Conservation (phyloP, 306 rosid species). For the Cajanus cajan region DNA sequence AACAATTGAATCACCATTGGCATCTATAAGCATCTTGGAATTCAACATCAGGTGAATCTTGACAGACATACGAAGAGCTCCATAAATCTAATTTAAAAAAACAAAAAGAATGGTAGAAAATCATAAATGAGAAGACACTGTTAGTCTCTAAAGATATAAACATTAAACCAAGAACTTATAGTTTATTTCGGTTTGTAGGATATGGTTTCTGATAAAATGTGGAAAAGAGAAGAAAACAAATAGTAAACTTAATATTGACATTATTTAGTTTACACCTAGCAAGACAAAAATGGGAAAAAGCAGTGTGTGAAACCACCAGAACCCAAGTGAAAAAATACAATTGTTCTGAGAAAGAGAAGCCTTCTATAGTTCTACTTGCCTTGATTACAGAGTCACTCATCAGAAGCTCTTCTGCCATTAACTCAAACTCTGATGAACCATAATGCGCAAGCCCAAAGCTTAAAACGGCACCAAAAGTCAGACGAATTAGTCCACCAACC, state of each 20-base stretch:
- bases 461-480: conserved; percentile 67
- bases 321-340: background rate
- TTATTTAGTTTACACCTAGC: conserved; percentile 9
- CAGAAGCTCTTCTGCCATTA: conserved; percentile 98
- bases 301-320: background rate
- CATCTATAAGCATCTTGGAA: conserved; percentile 86
- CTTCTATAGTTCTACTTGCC: conserved; percentile 52
- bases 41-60: conserved; percentile 91
- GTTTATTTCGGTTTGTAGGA: conserved; percentile 15
- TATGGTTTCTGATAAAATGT: conserved; percentile 14
- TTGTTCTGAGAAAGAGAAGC: background rate
- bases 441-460: conserved; percentile 94
- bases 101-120: background rate
- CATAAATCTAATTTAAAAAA: conserved; percentile 64
- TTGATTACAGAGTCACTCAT: conserved; percentile 91
- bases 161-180: background rate
- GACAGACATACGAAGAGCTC: conserved; percentile 96
- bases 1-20: conserved; percentile 65
- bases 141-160: conserved; percentile 15
- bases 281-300: background rate
- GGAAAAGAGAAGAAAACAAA: background rate
- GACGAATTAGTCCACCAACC: conserved; percentile 90
- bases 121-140: background rate
- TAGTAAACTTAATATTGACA: background rate
- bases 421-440: conserved; percentile 87